Evolutionary conservation across 2,329 filamentous ascomycete genomes (phyloP).

Genomic region (Coniochaeta sp.): DNA sequence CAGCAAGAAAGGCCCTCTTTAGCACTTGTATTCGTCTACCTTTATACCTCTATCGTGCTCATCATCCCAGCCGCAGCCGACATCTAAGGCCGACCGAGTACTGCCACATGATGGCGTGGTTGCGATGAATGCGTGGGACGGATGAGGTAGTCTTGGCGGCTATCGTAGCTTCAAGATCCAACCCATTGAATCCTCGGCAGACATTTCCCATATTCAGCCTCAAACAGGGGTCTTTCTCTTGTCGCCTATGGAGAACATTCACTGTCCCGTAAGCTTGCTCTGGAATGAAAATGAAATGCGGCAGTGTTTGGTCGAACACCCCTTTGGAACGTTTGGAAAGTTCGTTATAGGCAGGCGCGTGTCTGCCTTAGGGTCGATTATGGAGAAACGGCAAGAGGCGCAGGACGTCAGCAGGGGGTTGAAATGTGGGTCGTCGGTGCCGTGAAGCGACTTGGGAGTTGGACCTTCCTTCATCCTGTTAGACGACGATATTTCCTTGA

Average conservation of each 20-base stretch:
- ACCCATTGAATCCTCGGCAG: background rate
- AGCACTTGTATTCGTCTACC: background rate
- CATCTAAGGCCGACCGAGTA: background rate
- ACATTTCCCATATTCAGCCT: background rate
- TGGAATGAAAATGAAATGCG: background rate
- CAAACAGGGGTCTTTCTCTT: background rate
- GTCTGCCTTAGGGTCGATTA: background rate
- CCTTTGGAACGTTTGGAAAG: background rate
- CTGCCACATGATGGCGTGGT: background rate
- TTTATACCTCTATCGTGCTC: background rate
- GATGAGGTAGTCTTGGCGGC: background rate
- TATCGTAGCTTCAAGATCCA: background rate
- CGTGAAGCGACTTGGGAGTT: too few species aligned
- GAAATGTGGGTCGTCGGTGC: background rate
- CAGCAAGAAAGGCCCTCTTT: background rate
- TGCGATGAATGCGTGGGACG: background rate
- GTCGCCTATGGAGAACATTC: background rate
- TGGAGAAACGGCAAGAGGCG: too few species aligned
- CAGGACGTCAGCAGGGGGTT: background rate
- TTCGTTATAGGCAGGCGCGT: background rate
- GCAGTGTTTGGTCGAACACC: background rate
- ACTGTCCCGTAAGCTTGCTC: background rate
- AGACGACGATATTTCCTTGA: background rate
- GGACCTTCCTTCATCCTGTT: background rate
- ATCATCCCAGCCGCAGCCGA: background rate